Evolutionary conservation across 2,329 filamentous ascomycete genomes (phyloP).

Genomic region (Botrytis paeoniae): DNA sequence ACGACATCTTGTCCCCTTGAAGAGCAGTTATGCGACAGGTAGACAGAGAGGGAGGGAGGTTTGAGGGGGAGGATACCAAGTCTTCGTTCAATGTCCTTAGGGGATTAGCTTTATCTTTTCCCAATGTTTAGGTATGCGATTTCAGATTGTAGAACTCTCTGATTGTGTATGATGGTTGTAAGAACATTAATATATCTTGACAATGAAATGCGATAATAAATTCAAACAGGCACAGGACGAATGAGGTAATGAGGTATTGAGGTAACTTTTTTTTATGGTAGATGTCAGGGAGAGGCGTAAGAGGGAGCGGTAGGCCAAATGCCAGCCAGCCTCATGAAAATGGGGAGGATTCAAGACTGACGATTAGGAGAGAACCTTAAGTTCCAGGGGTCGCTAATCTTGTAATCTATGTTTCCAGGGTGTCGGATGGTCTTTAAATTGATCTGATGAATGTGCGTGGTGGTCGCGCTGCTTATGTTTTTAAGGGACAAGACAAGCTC

Average conservation of each 20-base stretch:
- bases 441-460: neutral
- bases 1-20: conserved; percentile 30
- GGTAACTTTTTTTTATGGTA: neutral
- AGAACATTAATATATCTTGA: conserved; percentile 14
- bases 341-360: neutral
- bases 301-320: neutral
- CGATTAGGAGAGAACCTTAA: neutral
- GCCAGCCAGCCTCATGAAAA: conserved; percentile 6
- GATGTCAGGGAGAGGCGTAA: neutral
- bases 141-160: neutral
- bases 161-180: neutral
- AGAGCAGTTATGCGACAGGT: neutral
- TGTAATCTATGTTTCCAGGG: neutral
- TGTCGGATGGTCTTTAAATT: conserved; percentile 3
- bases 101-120: neutral
- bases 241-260: neutral
- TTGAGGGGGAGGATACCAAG: neutral
- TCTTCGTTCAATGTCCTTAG: neutral
- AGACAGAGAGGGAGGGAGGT: neutral
- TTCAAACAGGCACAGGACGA: conserved; percentile 4
- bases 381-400: neutral
- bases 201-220: conserved; percentile 3
- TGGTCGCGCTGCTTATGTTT: neutral
- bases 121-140: neutral
- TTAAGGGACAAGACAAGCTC: neutral